These are phyloP conservation scores for Lathyrus sativus DNA, from an alignment of 306 rosid genomes.

Conservation along the genomic window DNA sequence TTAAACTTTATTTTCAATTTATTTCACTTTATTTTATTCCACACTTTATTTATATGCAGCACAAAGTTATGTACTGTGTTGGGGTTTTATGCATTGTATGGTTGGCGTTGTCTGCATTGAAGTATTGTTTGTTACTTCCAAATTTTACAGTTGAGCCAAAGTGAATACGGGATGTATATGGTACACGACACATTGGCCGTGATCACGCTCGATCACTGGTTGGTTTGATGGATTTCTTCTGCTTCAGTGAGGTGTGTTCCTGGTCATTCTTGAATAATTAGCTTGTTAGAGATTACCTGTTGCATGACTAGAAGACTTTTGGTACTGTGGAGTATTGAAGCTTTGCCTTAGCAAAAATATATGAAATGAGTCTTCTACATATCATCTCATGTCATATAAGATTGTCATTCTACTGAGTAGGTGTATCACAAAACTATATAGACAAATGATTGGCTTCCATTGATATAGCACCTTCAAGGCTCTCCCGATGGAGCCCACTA, in stretches of 20 bases:
- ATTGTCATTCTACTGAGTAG: slow-evolving; percentile 24
- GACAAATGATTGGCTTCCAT: slow-evolving; percentile 15
- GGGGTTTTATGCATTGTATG: slow-evolving; percentile 1
- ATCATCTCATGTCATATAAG: slow-evolving; percentile 16
- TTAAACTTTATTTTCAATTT: too few relatives aligned
- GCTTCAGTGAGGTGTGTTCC: slow-evolving; percentile 89
- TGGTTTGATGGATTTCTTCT: slow-evolving; percentile 95
- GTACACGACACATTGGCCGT: slow-evolving; percentile 89
- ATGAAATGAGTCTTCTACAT: slow-evolving; percentile 21
- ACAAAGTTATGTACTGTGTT: slow-evolving; percentile 5
- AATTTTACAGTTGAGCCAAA: slow-evolving; percentile 59
- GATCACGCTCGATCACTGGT: slow-evolving; percentile 88
- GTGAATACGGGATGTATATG: slow-evolving; percentile 67
- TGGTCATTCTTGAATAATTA: slow-evolving; percentile 15
- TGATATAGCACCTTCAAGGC: slow-evolving; percentile 9
- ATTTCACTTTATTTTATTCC: slow-evolving; percentile 19
- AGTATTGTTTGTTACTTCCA: slow-evolving; percentile 13
- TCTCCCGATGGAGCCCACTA: neutral
- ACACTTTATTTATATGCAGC: neutral
- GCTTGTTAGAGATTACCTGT: neutral
- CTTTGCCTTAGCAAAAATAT: slow-evolving; percentile 13
- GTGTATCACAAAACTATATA: slow-evolving; percentile 16
- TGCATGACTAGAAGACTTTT: slow-evolving; percentile 17
- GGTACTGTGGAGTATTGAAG: slow-evolving; percentile 18
- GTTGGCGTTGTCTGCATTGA: slow-evolving; percentile 16